Percentiles rank a stretch among this genome's conserved stretches.
phyloP scores from a whole-genome alignment of 2,329 filamentous ascomycete genomes.

The Diaporthe capsici region DNA sequence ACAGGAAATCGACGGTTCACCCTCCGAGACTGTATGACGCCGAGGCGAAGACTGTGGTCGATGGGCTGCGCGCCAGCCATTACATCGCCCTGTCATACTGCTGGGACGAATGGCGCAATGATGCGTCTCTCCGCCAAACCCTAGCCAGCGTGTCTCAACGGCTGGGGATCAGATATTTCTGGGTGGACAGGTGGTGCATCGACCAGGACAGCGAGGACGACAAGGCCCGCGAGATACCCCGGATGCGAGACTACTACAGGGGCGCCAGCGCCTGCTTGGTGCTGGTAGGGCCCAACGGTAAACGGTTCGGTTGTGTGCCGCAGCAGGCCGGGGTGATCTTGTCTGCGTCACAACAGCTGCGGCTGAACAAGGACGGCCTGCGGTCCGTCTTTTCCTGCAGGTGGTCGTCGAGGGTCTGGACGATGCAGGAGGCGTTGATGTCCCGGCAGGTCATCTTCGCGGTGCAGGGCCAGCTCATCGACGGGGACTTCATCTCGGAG shows the following conservation, averaged over 20 bases:
- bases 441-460: not conserved
- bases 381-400: not conserved
- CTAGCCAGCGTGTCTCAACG: not conserved
- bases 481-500: not conserved
- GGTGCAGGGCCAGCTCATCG: conserved; percentile 4
- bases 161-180: not conserved
- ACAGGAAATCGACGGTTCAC: not conserved
- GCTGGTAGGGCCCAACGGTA: not conserved
- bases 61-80: not conserved
- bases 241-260: conserved; percentile 3
- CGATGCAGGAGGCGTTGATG: conserved; percentile 18
- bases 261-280: conserved; percentile 12
- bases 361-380: not conserved
- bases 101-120: not conserved
- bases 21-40: conserved; percentile 1
- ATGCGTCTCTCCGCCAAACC: not conserved
- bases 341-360: conserved; percentile 14
- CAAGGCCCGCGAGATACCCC: conserved; percentile 5
- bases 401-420: conserved; percentile 13
- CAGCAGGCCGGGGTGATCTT: conserved; percentile 5
- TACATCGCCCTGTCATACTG: conserved; percentile 12
- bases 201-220: not conserved
- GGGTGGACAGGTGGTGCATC: conserved; percentile 21
- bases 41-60: not conserved
- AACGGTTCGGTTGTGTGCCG: not conserved